A percentile compares a stretch with the other conserved stretches of the same genome.
These are phyloP conservation scores for Gilbertella persicaria DNA, from an alignment of 371 early-diverging fungal species.

Conservation along the genomic window DNA sequence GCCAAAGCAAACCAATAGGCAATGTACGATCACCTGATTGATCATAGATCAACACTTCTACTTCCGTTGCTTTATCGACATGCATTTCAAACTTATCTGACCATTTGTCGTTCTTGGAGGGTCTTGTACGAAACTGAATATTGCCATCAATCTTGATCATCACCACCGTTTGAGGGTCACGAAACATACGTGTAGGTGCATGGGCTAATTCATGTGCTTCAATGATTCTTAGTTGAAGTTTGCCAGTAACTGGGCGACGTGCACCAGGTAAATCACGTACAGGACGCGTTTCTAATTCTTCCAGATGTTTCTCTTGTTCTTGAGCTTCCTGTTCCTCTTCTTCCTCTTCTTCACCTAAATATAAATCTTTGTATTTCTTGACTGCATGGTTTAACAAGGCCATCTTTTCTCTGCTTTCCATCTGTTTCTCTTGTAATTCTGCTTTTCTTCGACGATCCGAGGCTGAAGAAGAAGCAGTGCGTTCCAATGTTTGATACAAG, in stretches of 20 bases:
- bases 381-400: constrained; percentile 73
- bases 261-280: constrained; percentile 47
- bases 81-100: constrained; percentile 80
- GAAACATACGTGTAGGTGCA: constrained; percentile 62
- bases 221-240: constrained; percentile 62
- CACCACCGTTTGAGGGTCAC: constrained; percentile 65
- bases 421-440: constrained; percentile 63
- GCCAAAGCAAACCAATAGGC: constrained; percentile 79
- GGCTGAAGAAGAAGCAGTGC: constrained; percentile 13
- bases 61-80: constrained; percentile 86
- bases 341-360: constrained; percentile 69
- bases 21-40: constrained; percentile 60
- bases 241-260: constrained; percentile 73
- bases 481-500: constrained; percentile 43
- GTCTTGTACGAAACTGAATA: constrained; percentile 69
- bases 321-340: constrained; percentile 31
- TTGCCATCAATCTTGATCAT: constrained; percentile 83
- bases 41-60: constrained; percentile 84
- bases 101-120: constrained; percentile 64
- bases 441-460: constrained; percentile 56
- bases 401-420: constrained; percentile 81
- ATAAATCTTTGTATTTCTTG: constrained; percentile 81
- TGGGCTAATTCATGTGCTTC: constrained; percentile 69
- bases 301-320: constrained; percentile 45
- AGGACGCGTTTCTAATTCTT: constrained; percentile 8